Percentiles rank a stretch among this genome's conserved stretches.
Evolutionary conservation across 2,329 filamentous ascomycete genomes (phyloP).

Genomic region (Phoma herbarum): DNA sequence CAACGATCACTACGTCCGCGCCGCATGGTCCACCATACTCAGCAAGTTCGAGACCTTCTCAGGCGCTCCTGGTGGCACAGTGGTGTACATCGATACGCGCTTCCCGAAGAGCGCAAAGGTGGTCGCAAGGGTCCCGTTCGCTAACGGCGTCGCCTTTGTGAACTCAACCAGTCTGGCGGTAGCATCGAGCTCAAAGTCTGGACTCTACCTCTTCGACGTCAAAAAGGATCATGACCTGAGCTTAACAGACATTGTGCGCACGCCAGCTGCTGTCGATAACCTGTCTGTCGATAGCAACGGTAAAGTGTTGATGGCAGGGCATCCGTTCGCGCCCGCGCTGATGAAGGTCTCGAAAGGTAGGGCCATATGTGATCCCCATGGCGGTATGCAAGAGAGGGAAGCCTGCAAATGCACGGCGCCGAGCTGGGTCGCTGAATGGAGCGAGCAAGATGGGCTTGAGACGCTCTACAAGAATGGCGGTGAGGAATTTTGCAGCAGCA

Average conservation of each 20-base stretch:
- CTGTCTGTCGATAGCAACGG: conserved; percentile 50
- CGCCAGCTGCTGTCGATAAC: conserved; percentile 53
- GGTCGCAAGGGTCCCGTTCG: conserved; percentile 50
- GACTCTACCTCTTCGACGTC: conserved; percentile 49
- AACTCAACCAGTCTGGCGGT: conserved; percentile 52
- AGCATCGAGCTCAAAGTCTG: conserved; percentile 46
- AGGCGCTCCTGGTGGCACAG: conserved; percentile 47
- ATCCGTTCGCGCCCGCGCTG: conserved; percentile 50
- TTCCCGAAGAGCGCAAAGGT: conserved; percentile 23
- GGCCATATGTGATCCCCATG: conserved; percentile 28
- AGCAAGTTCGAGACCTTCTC: conserved; percentile 53
- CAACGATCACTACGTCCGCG: conserved; percentile 54
- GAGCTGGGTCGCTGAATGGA: conserved; percentile 55
- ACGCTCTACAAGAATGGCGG: conserved; percentile 49
- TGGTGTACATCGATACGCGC: conserved; percentile 48
- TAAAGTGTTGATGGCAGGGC: conserved; percentile 54
- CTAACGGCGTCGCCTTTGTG: conserved; percentile 53
- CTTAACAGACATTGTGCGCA: conserved; percentile 26
- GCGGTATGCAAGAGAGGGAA: conserved; percentile 28
- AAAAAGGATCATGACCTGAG: conserved; percentile 22
- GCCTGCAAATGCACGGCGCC: conserved; percentile 41
- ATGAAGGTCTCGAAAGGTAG: conserved; percentile 34
- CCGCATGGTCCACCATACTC: conserved; percentile 36
- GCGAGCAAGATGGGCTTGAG: conserved; percentile 41
- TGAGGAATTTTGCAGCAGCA: conserved; percentile 48